phyloP scores from a whole-genome alignment of 2,329 filamentous ascomycete genomes.

The Zymoseptoria tritici region DNA sequence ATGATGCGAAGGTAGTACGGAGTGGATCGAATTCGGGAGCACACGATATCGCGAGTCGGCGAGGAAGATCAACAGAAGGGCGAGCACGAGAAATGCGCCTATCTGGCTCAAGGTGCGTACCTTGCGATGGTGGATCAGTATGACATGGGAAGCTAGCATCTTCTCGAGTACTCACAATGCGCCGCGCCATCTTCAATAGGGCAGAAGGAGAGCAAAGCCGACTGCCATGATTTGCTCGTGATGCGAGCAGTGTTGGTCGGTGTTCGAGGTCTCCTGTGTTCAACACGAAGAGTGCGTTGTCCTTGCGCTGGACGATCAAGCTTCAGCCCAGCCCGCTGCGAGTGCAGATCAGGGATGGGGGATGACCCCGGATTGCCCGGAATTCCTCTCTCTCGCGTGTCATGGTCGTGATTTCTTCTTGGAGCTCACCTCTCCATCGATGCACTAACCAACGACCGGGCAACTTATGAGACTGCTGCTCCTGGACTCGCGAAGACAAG shows the following conservation, averaged over 20 bases:
- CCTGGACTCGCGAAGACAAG: constrained; percentile 6
- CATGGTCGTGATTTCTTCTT: background rate
- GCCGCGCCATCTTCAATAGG: constrained; percentile 13
- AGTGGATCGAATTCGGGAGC: constrained; percentile 76
- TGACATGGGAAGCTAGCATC: background rate
- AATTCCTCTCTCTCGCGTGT: background rate
- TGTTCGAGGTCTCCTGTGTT: background rate
- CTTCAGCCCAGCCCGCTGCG: background rate
- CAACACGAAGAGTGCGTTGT: background rate
- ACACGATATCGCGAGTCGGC: constrained; percentile 86
- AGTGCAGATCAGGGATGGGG: background rate
- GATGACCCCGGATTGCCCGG: no score
- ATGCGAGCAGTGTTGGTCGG: background rate
- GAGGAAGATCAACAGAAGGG: constrained; percentile 65
- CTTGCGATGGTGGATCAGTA: constrained; percentile 6
- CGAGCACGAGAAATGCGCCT: constrained; percentile 53
- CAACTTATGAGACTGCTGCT: constrained; percentile 4
- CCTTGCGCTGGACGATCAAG: background rate
- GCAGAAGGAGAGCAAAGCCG: background rate
- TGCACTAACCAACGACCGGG: background rate
- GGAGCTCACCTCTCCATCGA: background rate
- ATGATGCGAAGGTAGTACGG: constrained; percentile 78
- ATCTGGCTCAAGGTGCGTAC: constrained; percentile 73
- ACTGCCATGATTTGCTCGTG: background rate
- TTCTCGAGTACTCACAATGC: constrained; percentile 12